Base-by-base conservation (phyloP, 176 grass and related monocot genomes). In the Aegilops sharonensis region DNA sequence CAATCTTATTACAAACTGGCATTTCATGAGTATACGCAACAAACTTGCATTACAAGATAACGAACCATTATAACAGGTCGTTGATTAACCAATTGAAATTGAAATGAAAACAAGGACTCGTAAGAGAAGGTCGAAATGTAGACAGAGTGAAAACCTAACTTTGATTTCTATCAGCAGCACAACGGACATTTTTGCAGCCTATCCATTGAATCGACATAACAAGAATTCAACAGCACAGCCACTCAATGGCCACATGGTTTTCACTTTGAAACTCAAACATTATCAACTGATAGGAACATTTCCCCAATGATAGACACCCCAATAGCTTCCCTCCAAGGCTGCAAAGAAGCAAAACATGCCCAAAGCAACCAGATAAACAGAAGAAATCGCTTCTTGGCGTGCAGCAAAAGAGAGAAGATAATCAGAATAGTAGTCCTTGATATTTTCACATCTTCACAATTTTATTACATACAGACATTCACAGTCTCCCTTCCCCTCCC, bases 381-480 rank as follows among this genome's bases (percentile, higher is more conserved):
- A 43, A 60, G 52, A 3, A 77, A 18, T 18, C 35, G 23, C 9
- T 18, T 18, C 57, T 17, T 24, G 6, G 54, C 9, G 10, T 17
- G 29, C 30, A 59, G 18, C 31, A 72, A 52, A 56, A 29, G 13
- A 23, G 43, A 30, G 72, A 39, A 17, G n/a, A 31, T 31, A 65
- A 89, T 31, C 57, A 80, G 21, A 71, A 79, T 35, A 24, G 60
- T 42, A 56, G 6, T 20, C 9, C 77, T 54, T 13, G 59, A 89
- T 68, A 85, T 54, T 54, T 54, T 54, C 5, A 54, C 50, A 87
- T 84, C 89, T 76, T 81, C 34, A 17, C 59, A 76, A 81, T 84
- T 8, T 91, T 87, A 91, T 87, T 88, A 88, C 85, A 80, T 61
- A 67, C 76, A 80, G 12, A 34, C 24, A 91, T 87, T 84, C 85